Conservation (phyloP, 257 asterid genomes). For the Solanum habrochaites region DNA sequence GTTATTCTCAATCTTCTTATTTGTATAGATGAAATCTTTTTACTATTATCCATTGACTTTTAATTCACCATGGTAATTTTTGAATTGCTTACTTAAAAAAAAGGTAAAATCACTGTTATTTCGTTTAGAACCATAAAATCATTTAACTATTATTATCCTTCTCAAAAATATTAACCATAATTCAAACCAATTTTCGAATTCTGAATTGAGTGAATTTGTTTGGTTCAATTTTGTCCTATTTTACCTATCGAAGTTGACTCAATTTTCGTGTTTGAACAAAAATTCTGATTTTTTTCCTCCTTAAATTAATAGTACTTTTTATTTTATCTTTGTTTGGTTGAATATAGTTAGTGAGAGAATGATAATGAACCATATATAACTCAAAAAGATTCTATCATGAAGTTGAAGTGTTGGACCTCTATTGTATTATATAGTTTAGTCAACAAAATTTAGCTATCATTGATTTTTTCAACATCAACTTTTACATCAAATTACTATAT, state of each 20-base stretch:
- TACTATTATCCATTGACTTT: background rate
- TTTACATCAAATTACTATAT: constrained; percentile 16
- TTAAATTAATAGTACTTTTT: background rate
- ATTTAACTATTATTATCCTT: too few relatives aligned
- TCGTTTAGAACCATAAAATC: too few relatives aligned
- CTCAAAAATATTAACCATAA: too few relatives aligned
- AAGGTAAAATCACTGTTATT: too few relatives aligned
- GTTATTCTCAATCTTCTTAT: background rate
- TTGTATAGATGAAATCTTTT: background rate
- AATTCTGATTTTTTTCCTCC: background rate
- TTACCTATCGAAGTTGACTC: background rate
- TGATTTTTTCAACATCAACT: constrained; percentile 9
- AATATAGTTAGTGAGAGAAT: background rate
- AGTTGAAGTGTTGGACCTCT: background rate
- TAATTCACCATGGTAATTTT: too few relatives aligned
- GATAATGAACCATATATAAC: background rate
- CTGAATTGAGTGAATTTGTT: too few relatives aligned
- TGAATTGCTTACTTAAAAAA: background rate
- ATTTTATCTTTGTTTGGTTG: background rate
- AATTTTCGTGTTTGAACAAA: background rate
- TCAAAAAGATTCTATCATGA: background rate
- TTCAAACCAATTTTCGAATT: too few relatives aligned
- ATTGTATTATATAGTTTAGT: background rate
- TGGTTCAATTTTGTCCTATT: background rate
- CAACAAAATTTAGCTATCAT: background rate